These are phyloP conservation scores for Collybia mongolica DNA, from an alignment of 768 basidiomycete genomes.

Conservation along the genomic window DNA sequence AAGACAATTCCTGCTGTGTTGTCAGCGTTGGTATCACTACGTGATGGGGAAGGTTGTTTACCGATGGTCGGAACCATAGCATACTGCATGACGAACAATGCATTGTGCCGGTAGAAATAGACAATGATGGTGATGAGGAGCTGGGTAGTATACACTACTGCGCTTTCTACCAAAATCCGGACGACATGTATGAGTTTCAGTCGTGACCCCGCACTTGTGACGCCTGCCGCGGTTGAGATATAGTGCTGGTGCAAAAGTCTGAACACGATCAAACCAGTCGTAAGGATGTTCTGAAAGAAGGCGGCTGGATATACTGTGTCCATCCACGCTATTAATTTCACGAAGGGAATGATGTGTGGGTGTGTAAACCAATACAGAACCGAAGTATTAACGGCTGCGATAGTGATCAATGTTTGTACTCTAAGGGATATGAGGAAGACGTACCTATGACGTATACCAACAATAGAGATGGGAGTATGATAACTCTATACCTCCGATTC, in stretches of 20 bases:
- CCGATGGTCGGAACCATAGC: conserved; percentile 28
- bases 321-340: not conserved
- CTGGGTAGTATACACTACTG: conserved; percentile 26
- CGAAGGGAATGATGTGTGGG: conserved; percentile 11
- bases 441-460: conserved; percentile 16
- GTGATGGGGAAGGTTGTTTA: conserved; percentile 7
- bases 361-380: conserved; percentile 18
- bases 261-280: conserved; percentile 23
- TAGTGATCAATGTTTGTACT: too few relatives aligned
- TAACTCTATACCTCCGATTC: conserved; percentile 18
- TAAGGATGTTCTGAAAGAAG: conserved; percentile 20
- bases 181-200: conserved; percentile 15
- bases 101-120: conserved; percentile 19
- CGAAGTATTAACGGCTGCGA: conserved; percentile 7
- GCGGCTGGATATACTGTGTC: conserved; percentile 5
- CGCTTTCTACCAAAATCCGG: conserved; percentile 29
- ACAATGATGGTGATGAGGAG: conserved; percentile 25
- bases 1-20: conserved; percentile 26
- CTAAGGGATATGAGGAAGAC: not conserved
- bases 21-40: not conserved
- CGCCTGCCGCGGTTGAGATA: conserved; percentile 14
- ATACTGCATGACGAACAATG: conserved; percentile 23
- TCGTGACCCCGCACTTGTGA: conserved; percentile 7
- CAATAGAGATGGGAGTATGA: conserved; percentile 17
- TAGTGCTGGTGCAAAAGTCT: conserved; percentile 22